These are phyloP conservation scores for Tulasnella sp. DNA, from an alignment of 768 basidiomycete species.

Conservation along the genomic window DNA sequence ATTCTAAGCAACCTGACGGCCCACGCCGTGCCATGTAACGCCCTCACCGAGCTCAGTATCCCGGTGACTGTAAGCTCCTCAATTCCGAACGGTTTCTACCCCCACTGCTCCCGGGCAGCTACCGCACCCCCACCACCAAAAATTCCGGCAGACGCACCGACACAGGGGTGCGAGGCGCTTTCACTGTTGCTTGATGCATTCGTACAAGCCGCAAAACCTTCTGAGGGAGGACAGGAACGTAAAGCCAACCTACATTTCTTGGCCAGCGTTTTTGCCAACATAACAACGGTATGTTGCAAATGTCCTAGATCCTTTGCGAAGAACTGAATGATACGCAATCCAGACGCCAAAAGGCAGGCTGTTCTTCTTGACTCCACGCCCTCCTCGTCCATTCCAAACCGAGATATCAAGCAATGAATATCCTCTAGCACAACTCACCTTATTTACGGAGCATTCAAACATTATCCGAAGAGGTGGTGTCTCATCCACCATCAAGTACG, in stretches of 20 bases:
- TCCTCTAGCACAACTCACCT: constrained; percentile 66
- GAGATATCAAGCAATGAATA: constrained; percentile 42
- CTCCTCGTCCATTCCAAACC: constrained; percentile 35
- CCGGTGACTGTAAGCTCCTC: constrained; percentile 45
- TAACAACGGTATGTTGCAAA: constrained; percentile 50
- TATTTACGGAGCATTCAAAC: constrained; percentile 84
- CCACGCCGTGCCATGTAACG: constrained; percentile 50
- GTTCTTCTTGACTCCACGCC: constrained; percentile 63
- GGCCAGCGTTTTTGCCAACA: constrained; percentile 86
- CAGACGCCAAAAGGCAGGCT: constrained; percentile 66
- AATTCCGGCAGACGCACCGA: constrained; percentile 42
- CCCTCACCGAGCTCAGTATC: constrained; percentile 53
- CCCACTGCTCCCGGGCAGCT: constrained; percentile 67
- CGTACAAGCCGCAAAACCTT: constrained; percentile 51
- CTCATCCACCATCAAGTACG: constrained; percentile 75
- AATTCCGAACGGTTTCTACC: constrained; percentile 37
- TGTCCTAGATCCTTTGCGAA: background rate
- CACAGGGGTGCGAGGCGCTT: constrained; percentile 47
- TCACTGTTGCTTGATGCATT: constrained; percentile 86
- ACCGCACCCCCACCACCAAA: constrained; percentile 68
- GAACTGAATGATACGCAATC: background rate
- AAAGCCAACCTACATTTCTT: constrained; percentile 85
- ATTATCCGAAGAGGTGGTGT: constrained; percentile 79
- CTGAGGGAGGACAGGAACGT: constrained; percentile 24
- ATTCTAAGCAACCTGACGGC: constrained; percentile 87